Conservation (phyloP, 495 filamentous ascomycete genomes). For the Penicillium longicatenatum region DNA sequence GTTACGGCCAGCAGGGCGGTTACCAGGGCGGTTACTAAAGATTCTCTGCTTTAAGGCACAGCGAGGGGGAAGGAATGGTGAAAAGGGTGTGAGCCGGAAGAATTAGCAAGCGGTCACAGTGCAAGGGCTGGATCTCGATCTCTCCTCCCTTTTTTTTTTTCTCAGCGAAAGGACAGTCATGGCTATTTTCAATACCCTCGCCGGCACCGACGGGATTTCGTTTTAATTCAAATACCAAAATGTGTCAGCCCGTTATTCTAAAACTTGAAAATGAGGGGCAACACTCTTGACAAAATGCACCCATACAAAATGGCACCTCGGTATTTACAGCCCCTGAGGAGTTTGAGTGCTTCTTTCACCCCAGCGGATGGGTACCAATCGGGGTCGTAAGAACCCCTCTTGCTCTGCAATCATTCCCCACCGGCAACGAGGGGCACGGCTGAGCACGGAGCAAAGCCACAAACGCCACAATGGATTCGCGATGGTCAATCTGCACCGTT, state of each 20-base stretch:
- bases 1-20: background rate
- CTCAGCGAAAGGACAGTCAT: conserved; percentile 1
- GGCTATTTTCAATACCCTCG: background rate
- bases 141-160: background rate
- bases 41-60: background rate
- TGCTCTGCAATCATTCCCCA: background rate
- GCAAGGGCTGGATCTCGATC: background rate
- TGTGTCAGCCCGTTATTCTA: background rate
- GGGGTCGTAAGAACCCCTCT: background rate
- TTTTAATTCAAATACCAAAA: conserved; percentile 1
- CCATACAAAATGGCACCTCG: too few relatives aligned
- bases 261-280: background rate
- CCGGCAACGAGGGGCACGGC: background rate
- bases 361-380: background rate
- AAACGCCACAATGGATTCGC: background rate
- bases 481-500: background rate
- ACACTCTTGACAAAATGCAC: background rate
- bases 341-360: background rate
- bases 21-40: background rate
- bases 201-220: background rate
- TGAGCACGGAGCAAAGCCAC: background rate
- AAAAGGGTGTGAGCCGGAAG: background rate
- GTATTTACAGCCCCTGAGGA: background rate
- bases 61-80: background rate
- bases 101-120: background rate